Conservation (phyloP, 208 protist genomes). For the Porcisia hertigi region DNA sequence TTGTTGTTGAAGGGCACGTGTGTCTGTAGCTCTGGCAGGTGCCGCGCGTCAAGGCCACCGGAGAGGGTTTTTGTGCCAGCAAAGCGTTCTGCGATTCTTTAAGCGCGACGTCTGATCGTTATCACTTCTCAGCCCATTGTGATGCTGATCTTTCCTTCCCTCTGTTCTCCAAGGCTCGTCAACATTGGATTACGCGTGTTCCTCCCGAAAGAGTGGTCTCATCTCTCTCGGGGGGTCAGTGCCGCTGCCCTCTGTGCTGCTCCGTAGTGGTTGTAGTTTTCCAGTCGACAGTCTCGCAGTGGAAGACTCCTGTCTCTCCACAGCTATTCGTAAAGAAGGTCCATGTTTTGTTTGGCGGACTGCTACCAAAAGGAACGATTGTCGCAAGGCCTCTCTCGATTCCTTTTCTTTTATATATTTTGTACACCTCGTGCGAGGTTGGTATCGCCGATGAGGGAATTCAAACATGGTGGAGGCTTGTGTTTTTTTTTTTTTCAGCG, state of each 20-base stretch:
- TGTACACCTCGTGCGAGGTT: conserved; percentile 7
- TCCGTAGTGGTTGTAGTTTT: background rate
- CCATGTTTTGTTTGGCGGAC: background rate
- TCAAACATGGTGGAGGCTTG: background rate
- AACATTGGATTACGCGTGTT: no score
- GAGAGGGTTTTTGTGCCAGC: no score
- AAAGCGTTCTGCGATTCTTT: no score
- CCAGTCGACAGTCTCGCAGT: background rate
- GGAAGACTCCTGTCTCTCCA: background rate
- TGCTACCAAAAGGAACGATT: background rate
- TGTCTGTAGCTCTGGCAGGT: background rate
- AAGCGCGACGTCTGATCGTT: no score
- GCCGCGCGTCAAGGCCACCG: no score
- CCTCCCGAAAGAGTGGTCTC: no score
- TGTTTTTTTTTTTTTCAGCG: conserved; percentile 6
- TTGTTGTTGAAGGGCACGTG: background rate
- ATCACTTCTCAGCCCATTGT: no score
- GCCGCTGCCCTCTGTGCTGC: background rate
- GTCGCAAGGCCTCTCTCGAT: background rate
- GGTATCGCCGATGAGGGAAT: background rate
- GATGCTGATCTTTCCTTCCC: no score
- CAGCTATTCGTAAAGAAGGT: background rate
- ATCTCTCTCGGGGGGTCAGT: background rate
- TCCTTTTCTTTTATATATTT: conserved; percentile 9
- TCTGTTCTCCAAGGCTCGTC: no score